These are phyloP conservation scores for Trichoderma aggressivum DNA, from an alignment of 2,329 filamentous ascomycete species.

Conservation along the genomic window DNA sequence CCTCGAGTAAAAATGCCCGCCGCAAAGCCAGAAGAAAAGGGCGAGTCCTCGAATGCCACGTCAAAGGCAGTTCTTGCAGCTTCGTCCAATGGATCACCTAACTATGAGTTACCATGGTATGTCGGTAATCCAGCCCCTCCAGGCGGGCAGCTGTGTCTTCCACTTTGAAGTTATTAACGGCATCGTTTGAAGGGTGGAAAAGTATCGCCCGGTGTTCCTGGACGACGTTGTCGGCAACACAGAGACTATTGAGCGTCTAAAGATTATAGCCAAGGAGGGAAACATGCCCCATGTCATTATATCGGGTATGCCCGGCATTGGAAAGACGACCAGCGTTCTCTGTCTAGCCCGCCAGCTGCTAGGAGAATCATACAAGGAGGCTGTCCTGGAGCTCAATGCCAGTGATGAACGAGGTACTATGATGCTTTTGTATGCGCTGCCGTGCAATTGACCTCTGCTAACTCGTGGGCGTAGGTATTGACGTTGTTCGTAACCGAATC, in stretches of 20 bases:
- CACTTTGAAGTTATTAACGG: constrained; percentile 22
- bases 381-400: constrained; percentile 92
- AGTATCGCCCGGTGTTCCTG: constrained; percentile 91
- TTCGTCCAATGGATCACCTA: constrained; percentile 48
- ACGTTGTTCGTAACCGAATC: constrained; percentile 94
- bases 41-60: constrained; percentile 60
- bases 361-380: constrained; percentile 94
- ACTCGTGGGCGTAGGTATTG: constrained; percentile 62
- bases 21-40: constrained; percentile 48
- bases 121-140: constrained; percentile 16
- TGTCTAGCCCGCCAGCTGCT: constrained; percentile 89
- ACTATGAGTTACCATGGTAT: constrained; percentile 79
- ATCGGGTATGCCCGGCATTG: constrained; percentile 98
- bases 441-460: neutral
- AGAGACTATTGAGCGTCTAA: constrained; percentile 93
- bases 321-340: constrained; percentile 93
- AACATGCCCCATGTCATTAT: constrained; percentile 99
- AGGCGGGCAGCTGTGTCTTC: constrained; percentile 13
- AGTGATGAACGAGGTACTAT: constrained; percentile 89
- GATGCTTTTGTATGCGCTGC: neutral
- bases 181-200: constrained; percentile 76
- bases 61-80: constrained; percentile 54
- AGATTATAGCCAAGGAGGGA: constrained; percentile 96
- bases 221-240: constrained; percentile 98
- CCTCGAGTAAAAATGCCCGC: constrained; percentile 43